Conservation (phyloP, 2,329 filamentous ascomycete species). For the Aspergillus ibericus region DNA sequence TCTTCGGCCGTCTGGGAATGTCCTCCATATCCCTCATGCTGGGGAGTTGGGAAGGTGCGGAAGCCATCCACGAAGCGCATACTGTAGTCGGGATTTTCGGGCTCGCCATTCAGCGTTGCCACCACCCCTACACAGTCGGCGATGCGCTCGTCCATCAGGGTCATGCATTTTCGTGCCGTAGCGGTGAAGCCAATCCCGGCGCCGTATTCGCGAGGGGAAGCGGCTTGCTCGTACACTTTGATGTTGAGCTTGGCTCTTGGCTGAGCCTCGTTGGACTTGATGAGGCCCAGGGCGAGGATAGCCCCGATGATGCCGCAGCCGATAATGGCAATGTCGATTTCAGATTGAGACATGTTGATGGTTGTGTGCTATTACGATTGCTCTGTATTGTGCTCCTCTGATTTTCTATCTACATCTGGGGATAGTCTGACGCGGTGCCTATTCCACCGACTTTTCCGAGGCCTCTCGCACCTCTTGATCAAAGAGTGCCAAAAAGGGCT, state of each 20-base stretch:
- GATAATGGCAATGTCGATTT: constrained; percentile 27
- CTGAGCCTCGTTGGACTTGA: constrained; percentile 1
- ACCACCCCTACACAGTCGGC: constrained; percentile 16
- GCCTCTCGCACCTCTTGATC: too few relatives aligned
- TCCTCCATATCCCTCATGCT: constrained; percentile 3
- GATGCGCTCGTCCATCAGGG: constrained; percentile 17
- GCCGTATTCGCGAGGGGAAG: constrained; percentile 23
- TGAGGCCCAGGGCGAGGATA: constrained; percentile 26
- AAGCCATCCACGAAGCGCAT: constrained; percentile 29
- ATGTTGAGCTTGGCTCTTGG: constrained; percentile 17
- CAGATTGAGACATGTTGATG: too few relatives aligned
- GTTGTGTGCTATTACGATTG: too few relatives aligned
- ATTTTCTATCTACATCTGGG: too few relatives aligned
- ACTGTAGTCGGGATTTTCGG: constrained; percentile 15
- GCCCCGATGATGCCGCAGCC: constrained; percentile 32
- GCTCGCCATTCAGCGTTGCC: constrained; percentile 13
- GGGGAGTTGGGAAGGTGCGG: constrained; percentile 13
- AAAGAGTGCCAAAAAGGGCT: too few relatives aligned
- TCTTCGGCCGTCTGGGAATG: not conserved
- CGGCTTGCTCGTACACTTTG: constrained; percentile 29
- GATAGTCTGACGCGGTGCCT: too few relatives aligned
- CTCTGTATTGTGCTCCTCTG: too few relatives aligned
- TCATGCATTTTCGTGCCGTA: constrained; percentile 24
- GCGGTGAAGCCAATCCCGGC: constrained; percentile 29
- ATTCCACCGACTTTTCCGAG: too few relatives aligned